phyloP scores from a whole-genome alignment of 768 basidiomycete species.

The Mycena vitilis region DNA sequence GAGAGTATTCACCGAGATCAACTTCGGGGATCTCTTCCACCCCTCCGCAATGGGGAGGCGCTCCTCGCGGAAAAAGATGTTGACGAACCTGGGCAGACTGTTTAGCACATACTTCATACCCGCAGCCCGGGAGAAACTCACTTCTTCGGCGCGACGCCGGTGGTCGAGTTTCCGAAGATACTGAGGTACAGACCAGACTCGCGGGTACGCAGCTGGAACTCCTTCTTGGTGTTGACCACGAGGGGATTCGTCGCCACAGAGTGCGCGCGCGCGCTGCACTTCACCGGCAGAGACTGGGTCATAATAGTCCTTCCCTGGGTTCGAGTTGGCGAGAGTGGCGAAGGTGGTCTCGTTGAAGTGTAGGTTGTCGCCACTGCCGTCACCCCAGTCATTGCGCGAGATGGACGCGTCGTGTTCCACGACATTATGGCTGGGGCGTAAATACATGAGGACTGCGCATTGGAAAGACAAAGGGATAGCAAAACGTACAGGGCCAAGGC shows the following conservation, averaged over 20 bases:
- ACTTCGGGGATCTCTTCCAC: neutral
- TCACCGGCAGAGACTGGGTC: neutral
- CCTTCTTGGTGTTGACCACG: neutral
- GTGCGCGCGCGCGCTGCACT: neutral
- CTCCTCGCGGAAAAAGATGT: constrained; percentile 1
- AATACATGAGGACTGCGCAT: too few relatives aligned
- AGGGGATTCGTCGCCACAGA: neutral
- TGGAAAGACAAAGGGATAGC: too few relatives aligned
- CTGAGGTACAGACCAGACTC: neutral
- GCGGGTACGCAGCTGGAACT: neutral
- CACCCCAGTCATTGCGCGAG: too few relatives aligned
- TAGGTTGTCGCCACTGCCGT: neutral
- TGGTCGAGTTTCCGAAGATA: neutral
- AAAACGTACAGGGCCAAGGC: neutral
- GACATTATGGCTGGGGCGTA: too few relatives aligned
- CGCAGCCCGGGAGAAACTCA: neutral
- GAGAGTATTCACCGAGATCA: too few relatives aligned
- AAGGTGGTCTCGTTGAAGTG: neutral
- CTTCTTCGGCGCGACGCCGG: neutral
- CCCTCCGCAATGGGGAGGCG: neutral
- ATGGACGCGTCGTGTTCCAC: too few relatives aligned
- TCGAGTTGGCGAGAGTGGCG: neutral
- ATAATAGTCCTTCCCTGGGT: neutral
- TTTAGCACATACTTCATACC: neutral
- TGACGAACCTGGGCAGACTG: neutral